Percentiles rank a stretch among this genome's conserved stretches.
Conservation (phyloP, 225 moss, liverwort and hornwort genomes). For the Physcomitrellopsis africana region DNA sequence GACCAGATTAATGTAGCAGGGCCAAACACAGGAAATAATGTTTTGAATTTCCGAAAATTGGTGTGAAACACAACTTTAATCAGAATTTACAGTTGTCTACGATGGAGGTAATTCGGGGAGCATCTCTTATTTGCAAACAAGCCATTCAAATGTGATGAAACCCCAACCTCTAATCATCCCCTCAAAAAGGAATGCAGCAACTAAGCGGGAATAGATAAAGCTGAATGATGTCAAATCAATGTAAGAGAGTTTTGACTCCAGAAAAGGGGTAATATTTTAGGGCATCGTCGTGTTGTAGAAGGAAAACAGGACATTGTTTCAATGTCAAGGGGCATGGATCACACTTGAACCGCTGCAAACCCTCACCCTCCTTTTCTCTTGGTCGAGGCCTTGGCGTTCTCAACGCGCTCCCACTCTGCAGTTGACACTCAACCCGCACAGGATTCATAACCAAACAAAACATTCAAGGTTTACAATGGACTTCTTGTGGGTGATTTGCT, state of each 20-base stretch:
- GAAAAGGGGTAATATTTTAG: constrained; percentile 27
- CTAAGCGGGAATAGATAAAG: neutral
- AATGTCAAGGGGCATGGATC: constrained; percentile 46
- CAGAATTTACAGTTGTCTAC: neutral
- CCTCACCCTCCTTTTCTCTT: constrained; percentile 27
- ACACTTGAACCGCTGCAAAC: constrained; percentile 44
- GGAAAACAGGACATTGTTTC: constrained; percentile 15
- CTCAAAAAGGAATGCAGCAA: neutral
- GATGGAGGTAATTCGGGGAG: constrained; percentile 10
- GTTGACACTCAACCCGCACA: neutral
- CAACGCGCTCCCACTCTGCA: constrained; percentile 13
- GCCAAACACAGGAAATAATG: neutral
- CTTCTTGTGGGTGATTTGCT: no score
- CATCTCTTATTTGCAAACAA: neutral
- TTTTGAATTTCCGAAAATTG: neutral
- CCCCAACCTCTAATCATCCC: constrained; percentile 8
- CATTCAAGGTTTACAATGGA: no score
- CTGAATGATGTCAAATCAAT: constrained; percentile 19
- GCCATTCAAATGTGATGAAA: constrained; percentile 14
- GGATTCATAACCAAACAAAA: neutral
- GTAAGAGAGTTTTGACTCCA: constrained; percentile 8
- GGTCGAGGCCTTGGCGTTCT: constrained; percentile 42
- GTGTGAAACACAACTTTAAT: neutral
- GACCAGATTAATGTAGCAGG: constrained; percentile 18
- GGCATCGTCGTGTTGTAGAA: constrained; percentile 25